Evolutionary conservation across 768 basidiomycete genomes (phyloP).

Genomic region (Leccinum rimulosum): DNA sequence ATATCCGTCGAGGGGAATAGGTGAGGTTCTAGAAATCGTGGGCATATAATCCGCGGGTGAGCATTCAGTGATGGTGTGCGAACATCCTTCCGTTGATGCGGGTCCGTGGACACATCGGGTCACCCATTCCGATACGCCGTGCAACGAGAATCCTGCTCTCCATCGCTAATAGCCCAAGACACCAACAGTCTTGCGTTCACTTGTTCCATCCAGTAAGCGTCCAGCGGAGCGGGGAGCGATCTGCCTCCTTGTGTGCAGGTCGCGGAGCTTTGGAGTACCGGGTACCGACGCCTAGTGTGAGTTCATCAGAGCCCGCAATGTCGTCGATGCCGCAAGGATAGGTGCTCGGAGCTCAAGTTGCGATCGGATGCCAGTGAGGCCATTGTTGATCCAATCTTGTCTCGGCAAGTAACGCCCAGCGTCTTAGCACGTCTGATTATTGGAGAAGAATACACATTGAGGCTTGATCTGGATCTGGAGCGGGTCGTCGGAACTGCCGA

Average conservation of each 20-base stretch:
- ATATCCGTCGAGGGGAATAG: too few relatives aligned
- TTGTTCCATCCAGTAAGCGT: slow-evolving; percentile 9
- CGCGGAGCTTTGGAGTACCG: background rate
- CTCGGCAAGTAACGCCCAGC: background rate
- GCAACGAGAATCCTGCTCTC: background rate
- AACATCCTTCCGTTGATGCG: too few relatives aligned
- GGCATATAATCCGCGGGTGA: too few relatives aligned
- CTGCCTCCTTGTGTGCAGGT: background rate
- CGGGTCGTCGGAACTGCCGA: too few relatives aligned
- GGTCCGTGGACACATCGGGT: background rate
- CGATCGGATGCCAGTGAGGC: background rate
- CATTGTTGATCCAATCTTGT: background rate
- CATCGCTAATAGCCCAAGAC: too few relatives aligned
- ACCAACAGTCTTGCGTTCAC: slow-evolving; percentile 5
- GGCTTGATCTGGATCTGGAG: too few relatives aligned
- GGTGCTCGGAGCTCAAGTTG: background rate
- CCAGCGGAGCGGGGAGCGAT: background rate
- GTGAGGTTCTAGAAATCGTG: too few relatives aligned
- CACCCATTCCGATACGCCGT: background rate
- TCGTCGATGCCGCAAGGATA: background rate
- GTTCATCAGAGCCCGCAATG: background rate
- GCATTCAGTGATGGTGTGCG: too few relatives aligned
- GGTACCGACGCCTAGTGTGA: background rate
- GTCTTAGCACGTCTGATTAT: background rate
- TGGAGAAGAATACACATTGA: too few relatives aligned